A percentile compares a stretch with the other conserved stretches of the same genome.
These are phyloP conservation scores for Collybia sordida DNA, from an alignment of 768 basidiomycete genomes.

Conservation along the genomic window DNA sequence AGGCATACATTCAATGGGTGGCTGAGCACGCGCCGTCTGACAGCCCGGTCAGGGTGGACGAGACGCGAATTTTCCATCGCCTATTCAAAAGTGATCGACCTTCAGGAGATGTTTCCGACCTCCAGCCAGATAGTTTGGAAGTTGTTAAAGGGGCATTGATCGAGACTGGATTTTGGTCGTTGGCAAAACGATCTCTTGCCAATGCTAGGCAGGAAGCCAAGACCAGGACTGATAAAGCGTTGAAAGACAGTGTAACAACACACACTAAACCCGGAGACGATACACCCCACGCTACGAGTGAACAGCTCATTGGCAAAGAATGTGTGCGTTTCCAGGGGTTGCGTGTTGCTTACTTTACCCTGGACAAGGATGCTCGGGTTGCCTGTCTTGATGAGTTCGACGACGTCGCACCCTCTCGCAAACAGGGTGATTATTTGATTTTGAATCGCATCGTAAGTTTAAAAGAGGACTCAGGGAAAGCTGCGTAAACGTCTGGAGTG, in stretches of 20 bases:
- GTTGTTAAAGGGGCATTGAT: conserved; percentile 79
- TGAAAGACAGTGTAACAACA: conserved; percentile 40
- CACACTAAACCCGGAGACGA: conserved; percentile 36
- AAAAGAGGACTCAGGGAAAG: conserved; percentile 92
- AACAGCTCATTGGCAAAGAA: conserved; percentile 86
- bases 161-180: conserved; percentile 85
- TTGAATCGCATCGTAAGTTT: conserved; percentile 91
- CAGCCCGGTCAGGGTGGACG: conserved; percentile 83
- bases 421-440: conserved; percentile 77
- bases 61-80: conserved; percentile 89
- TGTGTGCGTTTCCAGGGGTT: conserved; percentile 96
- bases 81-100: conserved; percentile 96
- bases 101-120: conserved; percentile 78
- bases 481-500: conserved; percentile 16
- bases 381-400: conserved; percentile 60
- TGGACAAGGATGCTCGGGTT: conserved; percentile 83
- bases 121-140: conserved; percentile 81
- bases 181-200: conserved; percentile 66
- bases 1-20: conserved; percentile 97
- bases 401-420: conserved; percentile 37
- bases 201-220: conserved; percentile 69
- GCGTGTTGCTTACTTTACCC: conserved; percentile 90
- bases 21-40: conserved; percentile 77
- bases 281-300: conserved; percentile 72
- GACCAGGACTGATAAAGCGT: conserved; percentile 60